These are phyloP conservation scores for Ceratobasidium sp. DNA, from an alignment of 1,284 basidiomycete species.

Conservation along the genomic window DNA sequence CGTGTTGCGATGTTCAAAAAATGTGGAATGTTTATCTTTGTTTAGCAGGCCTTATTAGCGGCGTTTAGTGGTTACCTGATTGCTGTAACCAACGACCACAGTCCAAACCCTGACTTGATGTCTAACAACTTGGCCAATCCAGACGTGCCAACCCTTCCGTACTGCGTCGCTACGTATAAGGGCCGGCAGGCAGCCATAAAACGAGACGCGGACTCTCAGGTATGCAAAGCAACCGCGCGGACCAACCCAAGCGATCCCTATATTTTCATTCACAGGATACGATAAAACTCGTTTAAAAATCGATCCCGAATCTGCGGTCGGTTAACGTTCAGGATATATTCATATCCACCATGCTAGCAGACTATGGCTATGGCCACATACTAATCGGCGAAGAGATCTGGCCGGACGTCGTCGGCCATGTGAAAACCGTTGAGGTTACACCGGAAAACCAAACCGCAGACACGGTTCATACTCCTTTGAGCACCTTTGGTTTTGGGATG, in stretches of 20 bases:
- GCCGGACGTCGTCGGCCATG: neutral
- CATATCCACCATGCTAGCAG: neutral
- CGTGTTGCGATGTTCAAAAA: no score
- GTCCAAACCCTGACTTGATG: neutral
- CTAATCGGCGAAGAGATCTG: conserved; percentile 14
- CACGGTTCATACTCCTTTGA: neutral
- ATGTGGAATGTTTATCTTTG: no score
- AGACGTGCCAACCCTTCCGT: neutral
- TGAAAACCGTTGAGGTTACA: neutral
- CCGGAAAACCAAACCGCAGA: neutral
- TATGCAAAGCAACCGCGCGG: neutral
- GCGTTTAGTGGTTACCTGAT: no score
- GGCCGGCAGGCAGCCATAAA: neutral
- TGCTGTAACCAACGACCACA: no score
- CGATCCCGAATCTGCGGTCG: neutral
- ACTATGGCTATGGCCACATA: neutral
- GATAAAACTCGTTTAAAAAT: neutral
- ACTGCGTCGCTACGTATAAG: neutral
- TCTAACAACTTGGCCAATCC: neutral
- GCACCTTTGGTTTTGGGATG: no score
- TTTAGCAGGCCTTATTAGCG: no score
- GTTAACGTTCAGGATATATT: neutral
- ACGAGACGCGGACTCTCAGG: neutral
- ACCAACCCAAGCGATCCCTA: no score
- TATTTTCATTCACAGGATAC: neutral